Evolutionary conservation across 768 basidiomycete genomes (phyloP), one percentile per base, ranked within the genome.

Genomic region (Boletus fagicola): DNA sequence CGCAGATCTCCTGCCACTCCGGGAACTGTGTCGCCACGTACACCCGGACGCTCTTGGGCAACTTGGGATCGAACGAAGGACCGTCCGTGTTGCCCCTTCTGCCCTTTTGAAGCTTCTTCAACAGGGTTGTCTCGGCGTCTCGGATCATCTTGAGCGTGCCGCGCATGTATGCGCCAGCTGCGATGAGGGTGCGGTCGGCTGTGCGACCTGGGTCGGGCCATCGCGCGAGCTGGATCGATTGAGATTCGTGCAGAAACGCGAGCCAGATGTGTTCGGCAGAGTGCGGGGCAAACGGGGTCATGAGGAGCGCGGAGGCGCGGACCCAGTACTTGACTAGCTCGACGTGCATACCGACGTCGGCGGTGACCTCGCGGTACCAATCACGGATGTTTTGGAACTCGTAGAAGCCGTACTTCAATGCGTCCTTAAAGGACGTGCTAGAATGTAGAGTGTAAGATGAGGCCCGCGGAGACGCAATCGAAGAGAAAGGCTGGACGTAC

Each of bases 361-460:
- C 77, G 3, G 91, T 94, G 50, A 96, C 92, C 69, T 94, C 90
- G 56, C 94, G 92, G 72, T 98, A 98, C 88, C 94, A 94, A 70
- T 98, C 95, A 46, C 97, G 90, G 2, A 86, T 80, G 49, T 83
- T 88, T 72, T 98, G 93, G 62, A 95, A 82, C 67, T 97, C 94
- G 80, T 94, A 99, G 76, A 98, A 96, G 47, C 95, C 96, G 62
- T 81, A 88, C 74, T 98, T 96, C 59, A 98, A 74, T 11, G 95
- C 94, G 57, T 96, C 93, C 75, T 98, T 99, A 85, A 90, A 99
- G 71, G 90, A 85, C 58, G 88, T 93, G 22, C 95, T 97, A 67
- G 39, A 46, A 5, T 2, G 51, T 94, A 68, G 40, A 45, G 51
- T 9, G 48, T 33, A n/a, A 12, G 15, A 10, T 55, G 22, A 48